Evolutionary conservation across 148 eudicot species (phyloP), one percentile per base, ranked within the genome.

Genomic region (Simmondsia chinensis): DNA sequence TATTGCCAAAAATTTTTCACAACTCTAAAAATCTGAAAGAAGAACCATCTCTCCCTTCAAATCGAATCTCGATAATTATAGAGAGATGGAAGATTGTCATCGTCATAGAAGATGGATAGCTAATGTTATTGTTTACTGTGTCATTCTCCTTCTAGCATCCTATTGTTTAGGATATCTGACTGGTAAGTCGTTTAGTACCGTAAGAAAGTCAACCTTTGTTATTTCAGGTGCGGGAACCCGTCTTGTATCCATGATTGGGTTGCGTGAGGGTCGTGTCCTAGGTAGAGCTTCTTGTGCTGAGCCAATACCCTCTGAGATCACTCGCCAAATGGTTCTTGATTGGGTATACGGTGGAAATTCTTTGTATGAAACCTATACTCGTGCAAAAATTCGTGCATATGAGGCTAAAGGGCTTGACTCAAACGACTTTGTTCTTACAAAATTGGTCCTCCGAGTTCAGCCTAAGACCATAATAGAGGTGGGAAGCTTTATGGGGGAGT

Each of bases 401-500:
- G 51, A 43, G 18, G 43, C 27, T 15, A 9, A 33, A 16, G 24
- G 34, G 21, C n/a, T 2, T 48, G 27, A 25, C 20, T 26, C 50
- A 13, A 33, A 42, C 34, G 31, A 29, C 20, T 25, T 8, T 3
- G 34, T 42, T 20, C 50, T 41, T 15, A 27, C 13, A 24, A 50
- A 23, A 20, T 42, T 50, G 20, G 34, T 59, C 26, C 35, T 25
- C 4, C 19, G 35, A 50, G 24, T 60, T 4, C 34, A 5, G 23
- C 63, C 63, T 4, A 57, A 31, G 21, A 48, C 48, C 40, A 39
- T 57, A 48, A 39, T 57, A 5, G 30, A 39, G 48, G 15, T 43
- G 11, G 15, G 39, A 11, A 6, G 17, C 4, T 59, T 51, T 22
- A 26, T 34, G 22, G 50, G 50, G 10, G 23, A 6, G 50, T 43